These are phyloP conservation scores for Populus alba DNA, from an alignment of 345 rosid species.

Conservation along the genomic window DNA sequence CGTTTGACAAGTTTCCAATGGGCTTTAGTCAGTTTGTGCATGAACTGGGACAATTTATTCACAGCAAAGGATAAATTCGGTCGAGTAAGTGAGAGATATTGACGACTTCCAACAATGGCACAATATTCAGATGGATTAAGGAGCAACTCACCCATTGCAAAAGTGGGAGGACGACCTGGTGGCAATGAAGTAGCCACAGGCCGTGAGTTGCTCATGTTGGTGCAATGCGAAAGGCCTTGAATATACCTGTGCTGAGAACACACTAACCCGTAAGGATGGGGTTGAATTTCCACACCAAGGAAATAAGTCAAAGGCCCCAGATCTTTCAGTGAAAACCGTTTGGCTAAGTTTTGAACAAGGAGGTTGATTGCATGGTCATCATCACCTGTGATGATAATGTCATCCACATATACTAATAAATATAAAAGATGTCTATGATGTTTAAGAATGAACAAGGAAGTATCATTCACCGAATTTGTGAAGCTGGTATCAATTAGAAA, in stretches of 20 bases:
- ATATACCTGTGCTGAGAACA: no score
- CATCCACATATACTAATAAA: neutral
- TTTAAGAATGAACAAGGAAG: neutral
- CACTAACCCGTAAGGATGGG: no score
- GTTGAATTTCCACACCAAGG: neutral
- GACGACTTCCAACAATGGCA: neutral
- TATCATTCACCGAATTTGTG: no score
- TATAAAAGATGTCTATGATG: fast-evolving
- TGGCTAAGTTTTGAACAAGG: neutral
- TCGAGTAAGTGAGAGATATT: neutral
- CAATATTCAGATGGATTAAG: no score
- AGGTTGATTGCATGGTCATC: fast-evolving
- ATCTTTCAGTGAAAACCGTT: fast-evolving
- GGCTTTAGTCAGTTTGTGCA: fast-evolving
- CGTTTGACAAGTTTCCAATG: neutral
- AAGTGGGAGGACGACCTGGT: neutral
- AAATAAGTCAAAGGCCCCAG: neutral
- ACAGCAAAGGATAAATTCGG: no score
- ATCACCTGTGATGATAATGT: neutral
- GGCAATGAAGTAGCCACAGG: neutral
- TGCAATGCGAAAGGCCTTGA: no score
- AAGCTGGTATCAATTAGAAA: no score
- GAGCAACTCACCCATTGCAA: neutral
- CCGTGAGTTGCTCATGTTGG: neutral
- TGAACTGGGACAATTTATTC: neutral